A percentile compares a stretch with the other conserved stretches of the same genome.
These are phyloP conservation scores for Lipomyces orientalis DNA, from an alignment of 805 yeast genomes.

Conservation along the genomic window DNA sequence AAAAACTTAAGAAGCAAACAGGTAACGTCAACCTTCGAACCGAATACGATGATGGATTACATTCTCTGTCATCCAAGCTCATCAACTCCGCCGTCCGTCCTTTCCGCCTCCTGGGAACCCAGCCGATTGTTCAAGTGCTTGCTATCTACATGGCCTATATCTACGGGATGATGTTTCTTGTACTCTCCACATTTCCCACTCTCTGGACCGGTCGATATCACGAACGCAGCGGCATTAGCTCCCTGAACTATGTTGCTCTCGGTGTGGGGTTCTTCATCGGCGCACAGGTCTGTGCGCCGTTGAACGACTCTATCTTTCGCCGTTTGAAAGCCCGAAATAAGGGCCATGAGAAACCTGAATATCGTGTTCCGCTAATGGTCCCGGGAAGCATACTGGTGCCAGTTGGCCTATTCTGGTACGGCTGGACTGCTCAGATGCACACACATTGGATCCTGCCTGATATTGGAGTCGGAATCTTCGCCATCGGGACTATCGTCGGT, in stretches of 20 bases:
- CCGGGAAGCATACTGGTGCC: conserved; percentile 49
- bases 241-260: conserved; percentile 42
- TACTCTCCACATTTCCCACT: conserved; percentile 50
- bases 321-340: conserved; percentile 47
- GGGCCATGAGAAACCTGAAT: conserved; percentile 62
- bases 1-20: conserved; percentile 64
- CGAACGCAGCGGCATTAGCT: conserved; percentile 36
- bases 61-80: conserved; percentile 67
- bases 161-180: conserved; percentile 57
- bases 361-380: conserved; percentile 62
- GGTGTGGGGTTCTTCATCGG: conserved; percentile 45
- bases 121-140: conserved; percentile 69
- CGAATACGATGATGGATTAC: conserved; percentile 84
- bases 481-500: conserved; percentile 59
- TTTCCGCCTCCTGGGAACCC: conserved; percentile 67
- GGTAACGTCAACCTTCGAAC: conserved; percentile 87
- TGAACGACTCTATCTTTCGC: conserved; percentile 41
- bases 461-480: conserved; percentile 59
- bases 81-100: conserved; percentile 65
- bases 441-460: conserved; percentile 62
- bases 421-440: conserved; percentile 59
- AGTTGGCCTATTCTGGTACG: conserved; percentile 62
- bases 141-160: conserved; percentile 62
- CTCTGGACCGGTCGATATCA: conserved; percentile 7
- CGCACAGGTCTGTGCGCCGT: conserved; percentile 43